Conservation (phyloP, 805 yeast species). For the Yamadazyma paraphyllophila region DNA sequence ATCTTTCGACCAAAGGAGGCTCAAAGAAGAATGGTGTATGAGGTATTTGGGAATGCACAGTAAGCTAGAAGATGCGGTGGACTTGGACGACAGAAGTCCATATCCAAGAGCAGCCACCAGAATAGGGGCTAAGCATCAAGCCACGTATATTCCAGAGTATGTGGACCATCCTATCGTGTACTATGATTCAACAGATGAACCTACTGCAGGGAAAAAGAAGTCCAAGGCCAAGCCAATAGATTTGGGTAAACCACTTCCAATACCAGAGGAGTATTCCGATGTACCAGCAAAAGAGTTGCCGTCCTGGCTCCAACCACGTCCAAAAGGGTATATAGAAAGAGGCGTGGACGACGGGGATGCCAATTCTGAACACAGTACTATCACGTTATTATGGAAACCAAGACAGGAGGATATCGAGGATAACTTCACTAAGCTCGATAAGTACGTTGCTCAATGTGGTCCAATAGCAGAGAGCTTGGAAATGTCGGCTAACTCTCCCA, state of each 20-base stretch:
- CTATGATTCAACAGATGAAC: constrained; percentile 41
- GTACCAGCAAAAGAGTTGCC: constrained; percentile 51
- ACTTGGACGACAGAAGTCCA: constrained; percentile 67
- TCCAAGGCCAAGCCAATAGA: constrained; percentile 18
- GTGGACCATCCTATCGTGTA: constrained; percentile 61
- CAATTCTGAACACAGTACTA: constrained; percentile 49
- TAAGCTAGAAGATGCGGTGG: constrained; percentile 71
- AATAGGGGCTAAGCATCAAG: constrained; percentile 72
- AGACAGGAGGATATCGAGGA: constrained; percentile 29
- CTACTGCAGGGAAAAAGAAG: constrained; percentile 12
- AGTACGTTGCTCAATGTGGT: constrained; percentile 53
- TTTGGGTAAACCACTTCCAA: constrained; percentile 26
- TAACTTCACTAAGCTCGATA: constrained; percentile 42
- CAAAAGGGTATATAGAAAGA: constrained; percentile 79
- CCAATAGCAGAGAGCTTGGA: constrained; percentile 55
- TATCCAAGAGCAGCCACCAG: constrained; percentile 79
- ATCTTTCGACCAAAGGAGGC: constrained; percentile 47
- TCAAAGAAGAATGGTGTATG: constrained; percentile 76
- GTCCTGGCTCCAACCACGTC: constrained; percentile 75
- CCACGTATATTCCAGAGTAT: constrained; percentile 56
- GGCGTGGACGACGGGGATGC: constrained; percentile 63
- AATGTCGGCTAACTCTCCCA: constrained; percentile 65
- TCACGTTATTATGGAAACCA: constrained; percentile 65
- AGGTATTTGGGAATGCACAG: constrained; percentile 77
- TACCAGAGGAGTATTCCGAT: constrained; percentile 49